phyloP scores from a whole-genome alignment of 805 yeast species.

The Candida lessepsii region DNA sequence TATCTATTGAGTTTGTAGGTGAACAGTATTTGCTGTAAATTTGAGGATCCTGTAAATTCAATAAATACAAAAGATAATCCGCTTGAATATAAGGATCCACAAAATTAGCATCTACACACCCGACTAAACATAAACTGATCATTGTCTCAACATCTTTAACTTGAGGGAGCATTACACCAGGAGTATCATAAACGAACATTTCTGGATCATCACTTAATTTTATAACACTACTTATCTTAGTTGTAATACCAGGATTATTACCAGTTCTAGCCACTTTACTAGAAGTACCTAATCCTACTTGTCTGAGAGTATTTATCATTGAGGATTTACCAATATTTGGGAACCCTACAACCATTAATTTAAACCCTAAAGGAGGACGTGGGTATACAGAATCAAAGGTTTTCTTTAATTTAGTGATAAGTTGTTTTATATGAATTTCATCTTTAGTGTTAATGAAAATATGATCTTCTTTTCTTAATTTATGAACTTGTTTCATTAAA shows the following conservation, averaged over 20 bases:
- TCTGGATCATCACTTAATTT: constrained; percentile 59
- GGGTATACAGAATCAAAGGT: constrained; percentile 50
- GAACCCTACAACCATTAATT: constrained; percentile 84
- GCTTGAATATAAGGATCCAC: constrained; percentile 85
- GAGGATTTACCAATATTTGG: constrained; percentile 98
- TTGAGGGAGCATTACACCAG: constrained; percentile 86
- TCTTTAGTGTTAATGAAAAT: constrained; percentile 59
- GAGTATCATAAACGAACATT: constrained; percentile 79
- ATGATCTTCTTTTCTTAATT: constrained; percentile 25
- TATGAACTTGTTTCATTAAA: constrained; percentile 35
- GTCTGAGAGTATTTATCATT: constrained; percentile 69
- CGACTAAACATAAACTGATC: constrained; percentile 70
- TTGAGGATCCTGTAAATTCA: constrained; percentile 60
- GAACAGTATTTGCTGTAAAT: constrained; percentile 48
- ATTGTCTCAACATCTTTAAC: constrained; percentile 64
- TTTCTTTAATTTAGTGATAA: constrained; percentile 51
- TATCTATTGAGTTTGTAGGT: constrained; percentile 74
- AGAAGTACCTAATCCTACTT: constrained; percentile 32
- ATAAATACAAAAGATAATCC: constrained; percentile 72
- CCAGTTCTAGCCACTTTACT: constrained; percentile 82
- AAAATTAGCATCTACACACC: constrained; percentile 66
- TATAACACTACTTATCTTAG: constrained; percentile 73
- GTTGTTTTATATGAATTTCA: constrained; percentile 44
- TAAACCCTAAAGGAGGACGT: constrained; percentile 79
- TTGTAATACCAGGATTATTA: constrained; percentile 86